A percentile compares a stretch with the other conserved stretches of the same genome.
Evolutionary conservation across 305 asterid species (phyloP).

Genomic region (Rubia peregrina): DNA sequence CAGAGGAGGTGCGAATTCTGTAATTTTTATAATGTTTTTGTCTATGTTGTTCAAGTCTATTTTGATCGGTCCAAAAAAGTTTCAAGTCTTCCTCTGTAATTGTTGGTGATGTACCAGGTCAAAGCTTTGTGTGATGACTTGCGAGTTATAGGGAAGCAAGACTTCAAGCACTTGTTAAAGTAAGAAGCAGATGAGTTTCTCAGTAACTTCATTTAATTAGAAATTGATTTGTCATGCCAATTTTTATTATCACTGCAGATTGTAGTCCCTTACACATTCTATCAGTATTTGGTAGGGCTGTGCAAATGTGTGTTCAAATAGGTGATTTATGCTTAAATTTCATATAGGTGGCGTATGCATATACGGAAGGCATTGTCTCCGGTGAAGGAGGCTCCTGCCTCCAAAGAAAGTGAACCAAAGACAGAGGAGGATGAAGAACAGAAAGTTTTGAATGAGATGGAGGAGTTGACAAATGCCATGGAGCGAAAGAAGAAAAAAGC

Average conservation of each 20-base stretch:
- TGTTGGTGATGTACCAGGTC: conserved; percentile 38
- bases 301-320: background rate
- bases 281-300: background rate
- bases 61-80: background rate
- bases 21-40: background rate
- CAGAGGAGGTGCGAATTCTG: conserved; percentile 58
- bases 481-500: conserved; percentile 70
- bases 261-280: background rate
- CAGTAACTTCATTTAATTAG: conserved; percentile 2
- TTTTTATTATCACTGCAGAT: background rate
- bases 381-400: conserved; percentile 38
- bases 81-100: conserved; percentile 15
- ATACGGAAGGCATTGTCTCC: conserved; percentile 79
- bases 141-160: conserved; percentile 89
- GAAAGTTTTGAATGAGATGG: conserved; percentile 67
- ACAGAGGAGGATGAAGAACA: conserved; percentile 57
- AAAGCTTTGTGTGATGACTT: conserved; percentile 82
- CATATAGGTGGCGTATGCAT: conserved; percentile 71
- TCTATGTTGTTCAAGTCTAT: background rate
- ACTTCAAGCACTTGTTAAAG: conserved; percentile 81
- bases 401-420: conserved; percentile 36
- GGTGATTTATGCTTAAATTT: background rate
- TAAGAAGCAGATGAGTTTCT: conserved; percentile 23
- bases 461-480: conserved; percentile 69
- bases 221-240: background rate